Base-by-base conservation (phyloP, 345 rosid genomes). In the Erysimum cheiranthoides region DNA sequence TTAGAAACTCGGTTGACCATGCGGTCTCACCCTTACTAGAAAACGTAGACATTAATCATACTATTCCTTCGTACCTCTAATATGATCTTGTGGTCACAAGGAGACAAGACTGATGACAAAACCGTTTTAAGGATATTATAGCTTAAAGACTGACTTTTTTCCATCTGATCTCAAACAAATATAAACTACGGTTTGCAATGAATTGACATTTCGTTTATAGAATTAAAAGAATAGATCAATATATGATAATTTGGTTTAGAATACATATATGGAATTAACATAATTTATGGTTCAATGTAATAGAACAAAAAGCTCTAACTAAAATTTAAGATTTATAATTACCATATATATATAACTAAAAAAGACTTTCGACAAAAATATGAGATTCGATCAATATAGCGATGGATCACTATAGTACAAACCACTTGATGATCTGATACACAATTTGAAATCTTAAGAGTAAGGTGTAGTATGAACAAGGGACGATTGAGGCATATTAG, bases 51-150 rank as follows among this genome's bases (percentile, higher is more conserved):
- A 71, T 47, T 35, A 70, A 60, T 68, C 69, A 69, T 36, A 32
- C 8, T 43, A 34, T 69, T 42, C 13, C 46, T 31, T 67, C 52
- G 69, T 75, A 61, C 57, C 69, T 68, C 14, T 47, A 60, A 59
- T 36, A 42, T 68, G 68, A 42, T 13, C 73, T 59, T 75, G 73
- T 75, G 73, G 73, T 68, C 74, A 76, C 70, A 76, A 61, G 51
- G 34, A 52, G 61, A 68, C 74, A 75, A 75, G 63, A 60, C 27
- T 61, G 58, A 25, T 53, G 64, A 51, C 63, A 61, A 76, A 61
- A 25, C 49, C 18, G 62, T 76, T 61, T 61, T 61, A 51, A 61
- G 64, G 58, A 51, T 42, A 47, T 42, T 32, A 76, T 46, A 34
- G 40, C 50, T 31, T 42, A 61, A 66, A 25, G 64, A 56, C 12